Evolutionary conservation across 2,329 filamentous ascomycete genomes (phyloP), one percentile per base, ranked within the genome.

Genomic region (Monilinia laxa): DNA sequence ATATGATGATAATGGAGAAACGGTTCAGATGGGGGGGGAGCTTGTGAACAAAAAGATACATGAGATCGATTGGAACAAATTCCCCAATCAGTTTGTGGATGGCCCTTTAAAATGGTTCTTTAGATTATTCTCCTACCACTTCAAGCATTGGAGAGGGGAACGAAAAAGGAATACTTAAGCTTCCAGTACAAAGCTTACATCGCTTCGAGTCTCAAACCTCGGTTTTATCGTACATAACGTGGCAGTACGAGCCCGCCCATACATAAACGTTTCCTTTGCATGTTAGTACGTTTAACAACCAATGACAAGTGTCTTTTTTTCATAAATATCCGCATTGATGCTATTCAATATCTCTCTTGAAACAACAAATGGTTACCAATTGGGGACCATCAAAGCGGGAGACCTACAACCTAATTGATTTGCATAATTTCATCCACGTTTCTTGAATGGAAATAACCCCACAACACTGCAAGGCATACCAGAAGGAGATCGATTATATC

Each of bases 21-120:
- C 35, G 31, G 28, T 62, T n/a, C 40, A 63, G 16, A 31, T 53
- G 16, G 47, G 49, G 35, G 14, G 56, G 10, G 23, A 42, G 5
- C 10, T 62, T 9, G 38, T 66, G 47, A 63, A 67, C 52, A 62
- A 56, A 49, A 68, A 79, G 23, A 69, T 87, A 23, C 83, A 85
- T 65, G 81, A 85, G 60, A 79, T 86, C 25, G 73, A 79, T 57
- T 83, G 80, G 78, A 56, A 40, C 12, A 23, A 5, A 18, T 35
- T 47, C 18, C 53, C 62, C 18, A 20, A 31, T 25, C 20, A 4
- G 12, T 25, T 58, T 57, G 11, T 52, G 3, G 45, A 64, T 3
- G 42, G 11, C 23, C 42, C 28, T 23, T 35, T 49, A n/a, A 60
- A 49, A 35, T 67, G 59, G 59, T 28, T 67, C 16, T 35, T 20